Base-by-base conservation (phyloP, 257 asterid genomes). In the Solanum etuberosum region DNA sequence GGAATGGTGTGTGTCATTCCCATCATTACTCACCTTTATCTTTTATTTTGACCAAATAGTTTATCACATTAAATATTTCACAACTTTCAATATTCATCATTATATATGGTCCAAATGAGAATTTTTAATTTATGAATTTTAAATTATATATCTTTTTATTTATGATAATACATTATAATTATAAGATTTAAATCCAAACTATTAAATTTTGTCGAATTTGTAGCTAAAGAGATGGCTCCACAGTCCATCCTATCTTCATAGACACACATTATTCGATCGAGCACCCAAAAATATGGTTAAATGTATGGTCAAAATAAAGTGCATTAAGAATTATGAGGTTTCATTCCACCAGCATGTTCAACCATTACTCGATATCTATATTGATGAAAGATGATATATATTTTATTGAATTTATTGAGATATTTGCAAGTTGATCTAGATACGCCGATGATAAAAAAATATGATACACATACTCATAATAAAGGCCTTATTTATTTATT, bases 1-100 rank as follows among this genome's bases (percentile, higher is more conserved):
- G 83, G 87, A 84, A 89, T 87, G 77, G 77, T 88, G 73, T 87
- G 10, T 88, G 89, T 91, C 88, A 93, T 91, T 91, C 85, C 83
- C 90, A 88, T 80, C 81, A 51, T 51, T 81, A 54, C 72, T 73
- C 15, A 65, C 15, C 83, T 85, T 77, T 77, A 61, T 81, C n/a
- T 83, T 80, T 88, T 63, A 43, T 68, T 87, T 77, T 90, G 86
- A 86, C 90, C 90, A 88, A 38, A 65, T 54, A 65, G 40, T 65
- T 65, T 65, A 21, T n/a, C 63, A 84, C 61, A 65, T 81, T 63
- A 27, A 65, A 57, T 81, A 46, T 31, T 81, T 31, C 85, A 48
- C 16, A 8, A 29, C 29, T 80, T 34, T 18, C 18, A 32, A 71
- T 70, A 4, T 16, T 32, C 42, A 32, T 70, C 14, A 3, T 70